phyloP scores from a whole-genome alignment of 257 asterid species.

The Schizonepeta tenuifolia region DNA sequence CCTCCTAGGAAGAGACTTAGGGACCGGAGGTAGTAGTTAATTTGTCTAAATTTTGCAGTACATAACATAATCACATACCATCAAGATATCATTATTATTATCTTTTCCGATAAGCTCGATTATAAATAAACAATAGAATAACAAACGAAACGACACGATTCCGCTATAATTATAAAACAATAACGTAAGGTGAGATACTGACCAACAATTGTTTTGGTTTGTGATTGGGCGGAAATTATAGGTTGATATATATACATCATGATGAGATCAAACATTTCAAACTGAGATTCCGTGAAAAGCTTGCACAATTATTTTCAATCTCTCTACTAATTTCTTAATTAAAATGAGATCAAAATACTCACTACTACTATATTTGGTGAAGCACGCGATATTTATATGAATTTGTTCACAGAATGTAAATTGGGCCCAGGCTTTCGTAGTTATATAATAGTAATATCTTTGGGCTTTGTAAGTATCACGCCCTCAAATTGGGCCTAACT shows the following conservation, averaged over 20 bases:
- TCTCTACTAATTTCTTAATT: conserved; percentile 17
- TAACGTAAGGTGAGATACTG: neutral
- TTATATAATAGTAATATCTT: too few species aligned
- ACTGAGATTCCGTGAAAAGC: conserved; percentile 33
- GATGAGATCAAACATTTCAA: conserved; percentile 17
- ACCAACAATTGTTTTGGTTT: neutral
- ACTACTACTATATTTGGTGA: too few species aligned
- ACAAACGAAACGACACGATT: neutral
- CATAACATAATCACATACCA: too few species aligned
- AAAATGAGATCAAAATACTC: neutral
- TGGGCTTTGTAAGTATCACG: neutral
- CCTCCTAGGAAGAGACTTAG: too few species aligned
- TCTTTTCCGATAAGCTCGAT: neutral
- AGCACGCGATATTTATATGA: too few species aligned
- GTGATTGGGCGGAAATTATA: neutral
- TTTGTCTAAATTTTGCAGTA: neutral
- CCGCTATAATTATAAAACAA: neutral
- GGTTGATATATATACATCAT: neutral
- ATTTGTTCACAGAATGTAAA: too few species aligned
- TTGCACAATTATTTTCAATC: neutral
- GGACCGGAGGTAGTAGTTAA: too few species aligned
- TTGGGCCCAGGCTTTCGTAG: too few species aligned
- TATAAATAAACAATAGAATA: neutral
- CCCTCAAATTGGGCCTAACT: neutral
- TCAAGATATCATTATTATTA: too few species aligned